Conservation (phyloP, 768 basidiomycete species). For the Favolaschia claudopus region DNA sequence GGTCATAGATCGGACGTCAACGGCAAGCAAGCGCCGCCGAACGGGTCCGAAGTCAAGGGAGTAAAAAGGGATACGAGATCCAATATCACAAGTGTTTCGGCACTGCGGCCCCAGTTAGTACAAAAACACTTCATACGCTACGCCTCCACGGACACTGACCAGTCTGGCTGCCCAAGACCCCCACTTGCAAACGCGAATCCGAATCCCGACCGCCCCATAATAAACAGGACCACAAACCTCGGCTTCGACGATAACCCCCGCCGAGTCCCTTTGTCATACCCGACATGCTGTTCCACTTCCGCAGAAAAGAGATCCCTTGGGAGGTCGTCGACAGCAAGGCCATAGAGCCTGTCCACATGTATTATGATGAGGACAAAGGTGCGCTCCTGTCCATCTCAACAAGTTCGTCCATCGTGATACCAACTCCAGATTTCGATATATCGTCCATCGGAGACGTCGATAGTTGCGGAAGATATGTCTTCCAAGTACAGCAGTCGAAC, state of each 20-base stretch:
- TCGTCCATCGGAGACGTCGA: slow-evolving; percentile 59
- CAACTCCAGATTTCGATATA: slow-evolving; percentile 62
- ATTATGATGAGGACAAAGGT: slow-evolving; percentile 67
- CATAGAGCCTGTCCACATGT: slow-evolving; percentile 71
- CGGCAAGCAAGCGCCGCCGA: too few relatives aligned
- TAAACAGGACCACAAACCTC: background rate
- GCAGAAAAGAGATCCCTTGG: slow-evolving; percentile 71
- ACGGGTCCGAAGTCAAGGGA: too few relatives aligned
- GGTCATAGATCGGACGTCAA: too few relatives aligned
- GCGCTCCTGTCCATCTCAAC: slow-evolving; percentile 16
- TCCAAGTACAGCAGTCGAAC: slow-evolving; percentile 59
- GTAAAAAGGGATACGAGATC: too few relatives aligned
- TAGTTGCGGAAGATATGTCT: slow-evolving; percentile 67
- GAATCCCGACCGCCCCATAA: background rate
- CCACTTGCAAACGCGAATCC: too few relatives aligned
- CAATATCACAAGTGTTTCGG: slow-evolving; percentile 12
- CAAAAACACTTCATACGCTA: too few relatives aligned
- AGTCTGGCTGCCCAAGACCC: too few relatives aligned
- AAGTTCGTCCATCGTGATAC: slow-evolving; percentile 1
- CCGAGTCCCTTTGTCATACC: slow-evolving; percentile 14
- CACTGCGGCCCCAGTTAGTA: too few relatives aligned
- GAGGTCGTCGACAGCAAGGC: slow-evolving; percentile 76
- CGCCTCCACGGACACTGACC: too few relatives aligned
- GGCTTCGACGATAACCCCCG: background rate
- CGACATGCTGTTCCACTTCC: slow-evolving; percentile 52